These are phyloP conservation scores for Imleria badia DNA, from an alignment of 768 basidiomycete genomes.

Conservation along the genomic window DNA sequence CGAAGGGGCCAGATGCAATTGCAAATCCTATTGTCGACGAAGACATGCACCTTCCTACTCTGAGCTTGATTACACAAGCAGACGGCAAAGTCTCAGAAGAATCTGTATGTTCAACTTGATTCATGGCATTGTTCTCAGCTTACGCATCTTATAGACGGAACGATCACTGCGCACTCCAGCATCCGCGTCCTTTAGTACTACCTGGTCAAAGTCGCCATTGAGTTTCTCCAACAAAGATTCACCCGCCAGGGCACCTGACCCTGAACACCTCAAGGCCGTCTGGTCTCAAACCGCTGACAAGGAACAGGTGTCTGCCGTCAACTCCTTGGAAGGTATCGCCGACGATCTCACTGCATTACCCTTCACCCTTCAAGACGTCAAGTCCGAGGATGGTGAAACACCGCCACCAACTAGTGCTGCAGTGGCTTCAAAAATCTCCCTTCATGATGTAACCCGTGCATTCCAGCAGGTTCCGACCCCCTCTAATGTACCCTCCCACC, in stretches of 20 bases:
- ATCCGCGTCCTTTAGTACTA: conserved; percentile 33
- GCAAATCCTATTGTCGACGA: conserved; percentile 13
- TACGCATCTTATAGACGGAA: conserved; percentile 36
- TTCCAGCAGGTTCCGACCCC: conserved; percentile 83
- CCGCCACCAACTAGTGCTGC: conserved; percentile 63
- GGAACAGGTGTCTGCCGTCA: conserved; percentile 62
- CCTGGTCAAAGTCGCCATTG: conserved; percentile 55
- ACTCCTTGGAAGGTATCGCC: conserved; percentile 81
- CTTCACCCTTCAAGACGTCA: conserved; percentile 81
- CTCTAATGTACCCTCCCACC: conserved; percentile 45
- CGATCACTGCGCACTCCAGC: conserved; percentile 49
- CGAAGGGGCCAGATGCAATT: conserved; percentile 6
- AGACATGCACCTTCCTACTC: conserved; percentile 15
- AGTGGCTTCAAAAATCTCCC: conserved; percentile 69
- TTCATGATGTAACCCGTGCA: conserved; percentile 80
- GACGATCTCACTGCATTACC: conserved; percentile 81
- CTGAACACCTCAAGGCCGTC: conserved; percentile 81
- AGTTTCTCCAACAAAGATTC: conserved; percentile 65
- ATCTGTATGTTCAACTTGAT: conserved; percentile 41
- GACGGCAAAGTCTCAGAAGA: conserved; percentile 56
- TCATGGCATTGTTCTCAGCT: conserved; percentile 6
- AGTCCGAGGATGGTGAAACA: conserved; percentile 82
- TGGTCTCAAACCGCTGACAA: conserved; percentile 81
- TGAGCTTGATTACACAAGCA: conserved; percentile 29
- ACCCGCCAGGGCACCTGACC: conserved; percentile 67